A percentile compares a stretch with the other conserved stretches of the same genome.
Evolutionary conservation across 176 grass and related monocot genomes (phyloP).

Genomic region (Bromus sterilis): DNA sequence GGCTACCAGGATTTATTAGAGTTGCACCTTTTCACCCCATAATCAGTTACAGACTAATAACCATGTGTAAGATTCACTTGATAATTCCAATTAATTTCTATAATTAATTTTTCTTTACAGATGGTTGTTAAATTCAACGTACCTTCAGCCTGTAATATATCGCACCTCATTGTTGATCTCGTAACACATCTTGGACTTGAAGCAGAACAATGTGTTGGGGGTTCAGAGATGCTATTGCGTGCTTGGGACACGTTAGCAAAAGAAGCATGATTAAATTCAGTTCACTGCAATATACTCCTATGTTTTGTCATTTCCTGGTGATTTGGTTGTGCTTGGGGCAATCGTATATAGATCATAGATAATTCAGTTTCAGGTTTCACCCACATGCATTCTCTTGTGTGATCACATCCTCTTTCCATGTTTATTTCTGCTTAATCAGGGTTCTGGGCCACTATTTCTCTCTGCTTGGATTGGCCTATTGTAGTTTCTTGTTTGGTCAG

Average conservation of each 20-base stretch:
- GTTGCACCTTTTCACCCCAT: too few species aligned
- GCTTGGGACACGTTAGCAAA: constrained; percentile 73
- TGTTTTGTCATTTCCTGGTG: neutral
- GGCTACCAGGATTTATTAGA: too few species aligned
- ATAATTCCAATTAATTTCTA: too few species aligned
- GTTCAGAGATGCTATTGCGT: constrained; percentile 56
- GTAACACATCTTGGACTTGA: constrained; percentile 49
- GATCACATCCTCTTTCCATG: neutral
- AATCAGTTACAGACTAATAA: too few species aligned
- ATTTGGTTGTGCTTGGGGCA: neutral
- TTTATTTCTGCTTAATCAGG: neutral
- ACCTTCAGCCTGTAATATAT: constrained; percentile 47
- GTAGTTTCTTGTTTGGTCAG: neutral
- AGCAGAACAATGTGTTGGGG: constrained; percentile 37
- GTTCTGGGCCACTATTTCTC: neutral
- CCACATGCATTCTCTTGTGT: neutral
- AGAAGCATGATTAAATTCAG: neutral
- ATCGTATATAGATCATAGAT: neutral
- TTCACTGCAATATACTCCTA: neutral
- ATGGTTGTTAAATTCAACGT: constrained; percentile 66
- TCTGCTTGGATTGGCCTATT: neutral
- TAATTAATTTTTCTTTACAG: constrained; percentile 24
- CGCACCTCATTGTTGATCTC: constrained; percentile 55
- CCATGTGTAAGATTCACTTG: too few species aligned
- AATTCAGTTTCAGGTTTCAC: neutral